Percentiles rank a stretch among this genome's conserved stretches.
Conservation (phyloP, 306 rosid species). For the Acacia melanoxylon region DNA sequence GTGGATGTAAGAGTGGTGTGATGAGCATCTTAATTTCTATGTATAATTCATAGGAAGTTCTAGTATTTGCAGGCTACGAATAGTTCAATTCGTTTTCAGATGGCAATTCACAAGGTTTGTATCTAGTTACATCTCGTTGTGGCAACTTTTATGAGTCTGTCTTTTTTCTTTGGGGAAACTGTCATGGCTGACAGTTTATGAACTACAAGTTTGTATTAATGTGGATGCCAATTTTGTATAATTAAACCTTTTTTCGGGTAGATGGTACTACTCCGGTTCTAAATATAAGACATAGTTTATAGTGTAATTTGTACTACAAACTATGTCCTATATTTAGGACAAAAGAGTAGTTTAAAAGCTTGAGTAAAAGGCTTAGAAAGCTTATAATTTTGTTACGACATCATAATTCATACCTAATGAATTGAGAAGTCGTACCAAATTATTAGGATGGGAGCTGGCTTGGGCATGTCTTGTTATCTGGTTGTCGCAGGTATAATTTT, state of each 20-base stretch:
- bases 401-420: background rate
- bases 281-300: too few species aligned
- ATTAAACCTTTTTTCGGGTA: background rate
- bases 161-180: background rate
- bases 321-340: too few species aligned
- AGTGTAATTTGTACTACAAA: too few species aligned
- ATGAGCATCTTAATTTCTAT: background rate
- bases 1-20: background rate
- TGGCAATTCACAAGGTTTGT: background rate
- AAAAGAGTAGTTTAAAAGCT: background rate
- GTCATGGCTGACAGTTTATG: background rate
- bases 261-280: background rate
- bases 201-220: background rate
- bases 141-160: background rate
- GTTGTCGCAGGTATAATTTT: background rate
- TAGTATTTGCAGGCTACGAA: background rate
- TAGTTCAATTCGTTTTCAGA: background rate
- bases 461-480: background rate
- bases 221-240: background rate
- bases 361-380: background rate
- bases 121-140: background rate
- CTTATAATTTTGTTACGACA: background rate
- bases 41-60: too few species aligned
- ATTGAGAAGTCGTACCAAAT: background rate
- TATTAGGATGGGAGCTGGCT: background rate